These are phyloP conservation scores for Zymoseptoria crescenta DNA, from an alignment of 2,329 filamentous ascomycete genomes.

Conservation along the genomic window DNA sequence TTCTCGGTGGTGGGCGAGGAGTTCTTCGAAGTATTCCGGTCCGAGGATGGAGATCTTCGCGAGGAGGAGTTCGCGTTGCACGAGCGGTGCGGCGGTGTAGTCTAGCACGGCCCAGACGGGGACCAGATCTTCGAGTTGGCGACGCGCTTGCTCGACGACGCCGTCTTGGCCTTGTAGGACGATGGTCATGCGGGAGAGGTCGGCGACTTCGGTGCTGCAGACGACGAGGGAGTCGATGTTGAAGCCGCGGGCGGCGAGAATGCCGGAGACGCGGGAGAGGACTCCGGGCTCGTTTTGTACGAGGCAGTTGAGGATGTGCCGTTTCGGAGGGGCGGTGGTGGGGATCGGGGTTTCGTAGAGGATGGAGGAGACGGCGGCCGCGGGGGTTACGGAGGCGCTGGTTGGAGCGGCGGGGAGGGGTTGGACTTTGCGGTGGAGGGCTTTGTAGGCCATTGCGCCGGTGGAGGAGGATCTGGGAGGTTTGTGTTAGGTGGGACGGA, in stretches of 20 bases:
- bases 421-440: conserved; percentile 80
- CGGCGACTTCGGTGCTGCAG: conserved; percentile 94
- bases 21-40: conserved; percentile 96
- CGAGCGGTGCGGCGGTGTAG: conserved; percentile 85
- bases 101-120: conserved; percentile 98
- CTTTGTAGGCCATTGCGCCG: conserved; percentile 93
- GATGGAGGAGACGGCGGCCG: conserved; percentile 93
- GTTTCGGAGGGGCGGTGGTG: conserved; percentile 75
- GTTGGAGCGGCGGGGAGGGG: conserved; percentile 74
- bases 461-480: conserved; percentile 49
- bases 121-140: conserved; percentile 92
- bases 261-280: conserved; percentile 89
- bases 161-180: conserved; percentile 93
- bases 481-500: neutral
- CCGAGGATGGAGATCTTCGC: conserved; percentile 96
- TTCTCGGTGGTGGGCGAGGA: conserved; percentile 90
- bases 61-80: conserved; percentile 89
- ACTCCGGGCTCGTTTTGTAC: conserved; percentile 99
- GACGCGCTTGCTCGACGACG: conserved; percentile 90
- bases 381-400: conserved; percentile 69
- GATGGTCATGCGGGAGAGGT: conserved; percentile 97
- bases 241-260: conserved; percentile 91
- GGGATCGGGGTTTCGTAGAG: conserved; percentile 95
- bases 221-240: conserved; percentile 98
- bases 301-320: conserved; percentile 94